Evolutionary conservation across 257 asterid species (phyloP).

Genomic region (Jacaranda mimosifolia): DNA sequence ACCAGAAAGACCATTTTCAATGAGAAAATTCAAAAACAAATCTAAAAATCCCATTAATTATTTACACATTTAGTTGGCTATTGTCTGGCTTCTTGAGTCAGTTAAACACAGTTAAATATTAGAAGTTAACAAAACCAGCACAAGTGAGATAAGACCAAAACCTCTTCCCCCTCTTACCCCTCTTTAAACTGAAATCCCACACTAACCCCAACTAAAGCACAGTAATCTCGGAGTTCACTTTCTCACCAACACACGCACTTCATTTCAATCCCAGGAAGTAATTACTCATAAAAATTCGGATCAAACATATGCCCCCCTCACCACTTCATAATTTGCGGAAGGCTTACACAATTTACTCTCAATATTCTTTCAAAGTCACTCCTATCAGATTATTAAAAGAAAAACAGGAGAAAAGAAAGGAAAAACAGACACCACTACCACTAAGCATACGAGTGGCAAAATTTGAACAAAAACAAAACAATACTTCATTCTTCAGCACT

Average conservation of each 20-base stretch:
- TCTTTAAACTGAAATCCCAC: slow-evolving; percentile 3
- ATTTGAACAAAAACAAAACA: neutral
- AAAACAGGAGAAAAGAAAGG: neutral
- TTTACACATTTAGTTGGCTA: neutral
- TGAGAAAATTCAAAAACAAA: neutral
- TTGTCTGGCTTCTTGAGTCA: neutral
- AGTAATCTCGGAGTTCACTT: neutral
- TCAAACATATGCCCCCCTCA: neutral
- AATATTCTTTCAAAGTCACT: neutral
- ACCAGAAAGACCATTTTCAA: neutral
- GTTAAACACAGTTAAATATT: neutral
- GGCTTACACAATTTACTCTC: neutral
- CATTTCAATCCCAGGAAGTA: neutral
- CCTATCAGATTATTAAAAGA: neutral
- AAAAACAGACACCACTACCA: neutral
- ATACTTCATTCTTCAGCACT: neutral
- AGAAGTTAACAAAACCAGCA: neutral
- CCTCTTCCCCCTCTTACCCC: neutral
- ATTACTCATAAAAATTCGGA: neutral
- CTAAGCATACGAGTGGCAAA: neutral
- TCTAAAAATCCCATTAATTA: neutral
- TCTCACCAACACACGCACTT: neutral
- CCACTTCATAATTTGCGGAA: neutral
- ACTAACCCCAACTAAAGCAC: neutral
- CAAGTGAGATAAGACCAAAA: neutral